Base-by-base conservation (phyloP, 768 basidiomycete species). In the Lactarius psammicola region DNA sequence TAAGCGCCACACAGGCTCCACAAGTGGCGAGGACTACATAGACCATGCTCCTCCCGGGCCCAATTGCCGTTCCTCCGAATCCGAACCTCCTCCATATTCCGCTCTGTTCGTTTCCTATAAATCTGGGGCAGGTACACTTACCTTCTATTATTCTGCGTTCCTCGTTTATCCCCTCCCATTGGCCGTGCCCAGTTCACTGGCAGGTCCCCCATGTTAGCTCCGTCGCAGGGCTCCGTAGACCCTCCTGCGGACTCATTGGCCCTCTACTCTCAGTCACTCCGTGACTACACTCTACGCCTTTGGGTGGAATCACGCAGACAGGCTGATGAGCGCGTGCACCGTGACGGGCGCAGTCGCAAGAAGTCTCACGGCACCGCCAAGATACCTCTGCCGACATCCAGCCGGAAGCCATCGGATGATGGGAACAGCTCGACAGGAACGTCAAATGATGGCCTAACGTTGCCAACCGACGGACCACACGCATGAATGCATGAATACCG, bases 251-350 rank as follows among this genome's bases (percentile, higher is more conserved):
- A 66, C 20, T 55, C 69, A 0, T 65, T 88, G 70, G 72, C 78
- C 56, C 78, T 78, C 40, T 90, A 90, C 71, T 84, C 88, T 20
- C 85, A 83, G 70, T 80, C 86, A 53, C 76, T 90, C 38, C 85
- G 88, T 73, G 80, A 87, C 63, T 89, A 88, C 67, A 89, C 88
- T 33, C 80, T 88, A 59, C 79, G 74, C 49, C 80, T 87, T 58
- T 89, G 88, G 87, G 83, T 84, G 59, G 85, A 89, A 72, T 86
- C 87, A 6, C 79, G 86, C 71, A 81, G 82, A 70, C 72, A 79
- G 63, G 83, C 82, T 44, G 87, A 87, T 71, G 84, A 87, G 68
- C 71, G 72, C 60, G 69, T 70, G 18, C 72, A 71, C n/a, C n/a
- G n/a, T n/a, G n/a, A n/a, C 20, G 54, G 65, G 18, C 71, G 71